Percentiles rank a stretch among this genome's conserved stretches.
These are phyloP conservation scores for Agrocybe chaxingu DNA, from an alignment of 768 basidiomycete species.

Conservation along the genomic window DNA sequence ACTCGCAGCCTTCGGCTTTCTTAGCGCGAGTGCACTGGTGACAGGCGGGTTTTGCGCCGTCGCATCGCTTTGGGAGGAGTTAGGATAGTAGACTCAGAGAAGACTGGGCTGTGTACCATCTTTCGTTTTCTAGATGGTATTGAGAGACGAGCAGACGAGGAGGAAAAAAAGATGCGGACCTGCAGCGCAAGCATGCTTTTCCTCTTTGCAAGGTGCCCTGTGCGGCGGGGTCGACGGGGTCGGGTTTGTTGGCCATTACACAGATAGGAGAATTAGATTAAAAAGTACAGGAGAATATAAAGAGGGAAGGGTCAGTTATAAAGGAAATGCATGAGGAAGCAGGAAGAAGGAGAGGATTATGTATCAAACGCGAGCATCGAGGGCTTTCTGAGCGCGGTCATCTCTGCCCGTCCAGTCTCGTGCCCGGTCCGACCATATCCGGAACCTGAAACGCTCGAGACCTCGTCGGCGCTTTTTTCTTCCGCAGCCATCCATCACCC, in stretches of 20 bases:
- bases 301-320: constrained; percentile 6
- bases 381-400: not conserved
- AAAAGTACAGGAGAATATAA: constrained; percentile 20
- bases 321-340: constrained; percentile 18
- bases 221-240: constrained; percentile 24
- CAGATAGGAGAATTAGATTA: constrained; percentile 30
- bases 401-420: constrained; percentile 1
- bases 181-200: constrained; percentile 72
- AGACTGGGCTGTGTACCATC: constrained; percentile 42
- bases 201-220: constrained; percentile 58
- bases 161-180: constrained; percentile 34
- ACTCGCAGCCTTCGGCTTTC: constrained; percentile 72
- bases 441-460: not conserved
- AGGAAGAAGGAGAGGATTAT: constrained; percentile 18
- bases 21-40: constrained; percentile 78
- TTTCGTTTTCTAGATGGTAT: constrained; percentile 55
- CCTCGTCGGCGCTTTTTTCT: no score
- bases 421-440: constrained; percentile 15
- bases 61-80: constrained; percentile 55
- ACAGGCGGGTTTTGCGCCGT: constrained; percentile 73
- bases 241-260: constrained; percentile 49
- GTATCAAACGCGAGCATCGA: not conserved
- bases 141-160: constrained; percentile 8
- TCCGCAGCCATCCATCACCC: not conserved
- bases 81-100: not conserved